These are phyloP conservation scores for Chytridium lagenaria DNA, from an alignment of 371 early-diverging fungal genomes.

Conservation along the genomic window DNA sequence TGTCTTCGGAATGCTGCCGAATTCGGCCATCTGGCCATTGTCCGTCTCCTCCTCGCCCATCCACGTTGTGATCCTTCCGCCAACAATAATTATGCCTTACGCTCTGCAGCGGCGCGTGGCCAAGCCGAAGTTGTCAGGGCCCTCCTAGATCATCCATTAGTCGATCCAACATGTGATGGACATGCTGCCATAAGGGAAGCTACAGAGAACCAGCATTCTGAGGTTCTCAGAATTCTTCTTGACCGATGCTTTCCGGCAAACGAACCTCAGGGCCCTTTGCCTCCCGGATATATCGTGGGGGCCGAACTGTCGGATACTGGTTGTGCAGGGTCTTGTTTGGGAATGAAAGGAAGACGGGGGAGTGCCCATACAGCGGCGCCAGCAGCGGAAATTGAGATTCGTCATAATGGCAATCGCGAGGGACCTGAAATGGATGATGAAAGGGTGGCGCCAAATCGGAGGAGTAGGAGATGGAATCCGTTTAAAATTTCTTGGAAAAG, in stretches of 20 bases:
- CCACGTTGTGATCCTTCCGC: constrained; percentile 22
- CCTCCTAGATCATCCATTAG: constrained; percentile 1
- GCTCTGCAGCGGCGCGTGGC: not conserved
- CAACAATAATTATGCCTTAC: constrained; percentile 7
- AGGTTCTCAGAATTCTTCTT: not conserved
- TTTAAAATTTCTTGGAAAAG: not conserved
- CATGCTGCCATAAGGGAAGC: not conserved
- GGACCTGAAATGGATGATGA: not conserved
- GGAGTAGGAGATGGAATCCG: not conserved
- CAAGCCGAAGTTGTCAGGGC: not conserved
- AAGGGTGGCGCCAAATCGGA: not conserved
- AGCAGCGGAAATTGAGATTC: not conserved
- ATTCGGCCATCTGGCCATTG: constrained; percentile 24
- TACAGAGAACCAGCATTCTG: not conserved
- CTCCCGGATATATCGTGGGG: not conserved
- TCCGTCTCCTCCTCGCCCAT: constrained; percentile 14
- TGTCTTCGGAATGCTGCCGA: constrained; percentile 17
- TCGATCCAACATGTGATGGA: not conserved
- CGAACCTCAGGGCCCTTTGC: not conserved
- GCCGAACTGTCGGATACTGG: not conserved
- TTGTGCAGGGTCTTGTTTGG: not conserved
- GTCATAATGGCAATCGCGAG: not conserved
- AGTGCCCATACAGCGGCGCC: not conserved
- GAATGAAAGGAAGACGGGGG: not conserved
- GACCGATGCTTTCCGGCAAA: not conserved